These are phyloP conservation scores for Aspergillus ochraceoroseus DNA, from an alignment of 2,329 filamentous ascomycete species.

Conservation along the genomic window DNA sequence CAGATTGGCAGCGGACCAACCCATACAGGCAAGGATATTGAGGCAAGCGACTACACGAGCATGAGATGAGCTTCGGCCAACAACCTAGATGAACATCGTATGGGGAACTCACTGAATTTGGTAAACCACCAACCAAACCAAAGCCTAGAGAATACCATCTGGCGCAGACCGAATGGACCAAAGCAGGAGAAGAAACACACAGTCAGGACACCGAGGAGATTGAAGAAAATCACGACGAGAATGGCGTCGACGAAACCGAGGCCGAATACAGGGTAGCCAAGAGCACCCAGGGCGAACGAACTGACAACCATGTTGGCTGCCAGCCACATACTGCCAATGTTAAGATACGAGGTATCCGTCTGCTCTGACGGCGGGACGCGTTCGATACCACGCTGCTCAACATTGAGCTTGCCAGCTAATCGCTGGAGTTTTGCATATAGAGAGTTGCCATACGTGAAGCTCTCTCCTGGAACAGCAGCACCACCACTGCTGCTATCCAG, in stretches of 20 bases:
- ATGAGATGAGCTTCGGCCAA: slow-evolving; percentile 11
- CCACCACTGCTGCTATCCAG: slow-evolving; percentile 39
- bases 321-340: slow-evolving; percentile 71
- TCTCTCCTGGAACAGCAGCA: slow-evolving; percentile 55
- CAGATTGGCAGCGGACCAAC: slow-evolving; percentile 71
- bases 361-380: slow-evolving; percentile 66
- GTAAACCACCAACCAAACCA: slow-evolving; percentile 70
- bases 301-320: slow-evolving; percentile 74
- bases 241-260: slow-evolving; percentile 70
- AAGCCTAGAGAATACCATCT: slow-evolving; percentile 75
- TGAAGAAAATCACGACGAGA: slow-evolving; percentile 69
- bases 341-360: slow-evolving; percentile 59
- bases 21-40: slow-evolving; percentile 65
- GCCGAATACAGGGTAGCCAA: slow-evolving; percentile 62
- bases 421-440: slow-evolving; percentile 58
- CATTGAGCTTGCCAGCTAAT: slow-evolving; percentile 59
- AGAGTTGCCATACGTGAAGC: slow-evolving; percentile 54
- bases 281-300: slow-evolving; percentile 69
- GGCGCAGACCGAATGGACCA: slow-evolving; percentile 70
- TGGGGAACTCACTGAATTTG: slow-evolving; percentile 55
- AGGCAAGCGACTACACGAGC: slow-evolving; percentile 56
- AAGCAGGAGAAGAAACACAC: slow-evolving; percentile 75
- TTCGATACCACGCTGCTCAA: slow-evolving; percentile 72
- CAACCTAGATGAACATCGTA: background rate
- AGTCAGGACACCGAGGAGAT: slow-evolving; percentile 65